Evolutionary conservation across 495 filamentous ascomycete species (phyloP), one percentile per base, ranked within the genome.

Genomic region (Xylaria nigripes): DNA sequence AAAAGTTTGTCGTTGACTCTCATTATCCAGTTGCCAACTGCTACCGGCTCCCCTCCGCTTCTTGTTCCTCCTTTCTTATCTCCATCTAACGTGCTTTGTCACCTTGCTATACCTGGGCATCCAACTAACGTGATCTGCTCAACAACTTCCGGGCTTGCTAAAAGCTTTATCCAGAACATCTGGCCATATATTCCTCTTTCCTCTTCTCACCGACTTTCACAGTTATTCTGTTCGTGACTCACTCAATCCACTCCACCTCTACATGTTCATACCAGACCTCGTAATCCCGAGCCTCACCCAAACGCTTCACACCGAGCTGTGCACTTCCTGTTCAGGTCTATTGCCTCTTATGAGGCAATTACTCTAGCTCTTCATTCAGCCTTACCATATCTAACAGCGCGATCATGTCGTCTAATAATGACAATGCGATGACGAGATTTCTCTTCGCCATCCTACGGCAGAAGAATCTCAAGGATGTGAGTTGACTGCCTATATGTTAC

Each of bases 371-470:
- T 43, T 38, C 41, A 58, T 49, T 47, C 16, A 54, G 41, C 36
- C 43, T 50, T 55, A 24, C 10, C 27, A 30, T 48, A 36, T 45
- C 21, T 25, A 45, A 42, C 15, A 51, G 49, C 27, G 43, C 50
- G 61, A 64, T 44, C 67, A 78, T 76, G 74, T 58, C 73, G 42
- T 61, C 69, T 61, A 76, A 68, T 61, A 68, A 71, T 67, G 77
- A 80, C 52, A 73, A 68, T 58, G 63, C 68, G 40, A 80, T 78
- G 71, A 71, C 69, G 27, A 78, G 80, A 50, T 86, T 90, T 51
- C 77, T 90, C 27, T 89, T 88, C 57, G 81, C 84, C 16, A 88
- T 90, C 54, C 73, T 90, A 61, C 82, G 82, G 61, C 86, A 90
- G 68, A 79, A 87, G 55, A 83, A 83, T 59, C 72, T 89, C 32